Conservation (phyloP, 805 yeast genomes). For the Cyberlindnera subsufficiens region DNA sequence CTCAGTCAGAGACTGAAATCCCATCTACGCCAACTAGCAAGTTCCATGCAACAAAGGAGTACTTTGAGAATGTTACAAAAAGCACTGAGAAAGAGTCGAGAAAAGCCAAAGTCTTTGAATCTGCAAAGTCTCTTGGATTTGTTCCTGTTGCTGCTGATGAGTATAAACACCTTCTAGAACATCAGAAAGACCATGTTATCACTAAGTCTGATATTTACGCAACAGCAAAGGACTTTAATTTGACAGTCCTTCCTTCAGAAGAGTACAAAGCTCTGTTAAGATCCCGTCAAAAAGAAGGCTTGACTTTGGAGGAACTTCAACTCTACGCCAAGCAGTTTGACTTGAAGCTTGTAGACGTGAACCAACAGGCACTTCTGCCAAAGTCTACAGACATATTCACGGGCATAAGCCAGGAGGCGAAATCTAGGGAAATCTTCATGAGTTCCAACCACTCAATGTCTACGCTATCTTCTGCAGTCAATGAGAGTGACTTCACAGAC, state of each 20-base stretch:
- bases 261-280: constrained; percentile 34
- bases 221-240: constrained; percentile 34
- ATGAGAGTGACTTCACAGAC: constrained; percentile 26
- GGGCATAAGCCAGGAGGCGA: neutral
- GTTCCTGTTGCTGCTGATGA: constrained; percentile 29
- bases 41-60: constrained; percentile 29
- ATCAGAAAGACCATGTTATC: constrained; percentile 25
- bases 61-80: constrained; percentile 27
- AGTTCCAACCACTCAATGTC: constrained; percentile 16
- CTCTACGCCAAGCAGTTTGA: constrained; percentile 30
- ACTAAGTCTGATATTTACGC: constrained; percentile 28
- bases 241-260: constrained; percentile 38
- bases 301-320: constrained; percentile 27
- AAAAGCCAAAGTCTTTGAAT: constrained; percentile 25
- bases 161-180: constrained; percentile 25
- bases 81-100: constrained; percentile 21
- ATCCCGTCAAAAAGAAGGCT: constrained; percentile 19
- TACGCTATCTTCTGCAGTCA: constrained; percentile 20
- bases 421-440: neutral
- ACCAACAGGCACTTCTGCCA: neutral
- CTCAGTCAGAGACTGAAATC: neutral
- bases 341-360: constrained; percentile 27
- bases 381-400: too few relatives aligned
- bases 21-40: constrained; percentile 22
- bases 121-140: constrained; percentile 29